phyloP scores from a whole-genome alignment of 176 grass and related monocot species.

The Musa acuminata region DNA sequence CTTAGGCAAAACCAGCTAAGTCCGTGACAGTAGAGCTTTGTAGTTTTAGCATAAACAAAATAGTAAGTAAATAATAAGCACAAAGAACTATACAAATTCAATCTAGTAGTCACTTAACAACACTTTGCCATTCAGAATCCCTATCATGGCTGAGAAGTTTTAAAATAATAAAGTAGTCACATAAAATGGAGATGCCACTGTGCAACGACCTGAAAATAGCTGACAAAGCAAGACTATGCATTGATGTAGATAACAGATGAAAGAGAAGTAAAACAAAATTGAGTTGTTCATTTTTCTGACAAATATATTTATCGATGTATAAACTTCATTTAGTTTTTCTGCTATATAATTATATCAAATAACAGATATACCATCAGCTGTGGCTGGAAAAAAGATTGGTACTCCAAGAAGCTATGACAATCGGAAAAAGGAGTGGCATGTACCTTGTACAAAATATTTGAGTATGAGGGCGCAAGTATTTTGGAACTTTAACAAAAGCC shows the following conservation, averaged over 20 bases:
- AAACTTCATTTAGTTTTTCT: background rate
- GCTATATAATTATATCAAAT: background rate
- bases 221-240: background rate
- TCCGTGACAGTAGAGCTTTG: too few relatives aligned
- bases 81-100: too few relatives aligned
- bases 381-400: background rate
- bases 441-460: slow-evolving; percentile 98
- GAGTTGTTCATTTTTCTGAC: background rate
- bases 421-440: background rate
- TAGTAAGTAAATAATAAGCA: too few relatives aligned
- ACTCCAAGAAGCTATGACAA: background rate
- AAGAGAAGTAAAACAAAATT: background rate
- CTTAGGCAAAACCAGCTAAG: too few relatives aligned
- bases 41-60: too few relatives aligned
- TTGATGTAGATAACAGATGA: background rate
- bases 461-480: slow-evolving; percentile 71
- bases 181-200: background rate
- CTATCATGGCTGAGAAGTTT: too few relatives aligned
- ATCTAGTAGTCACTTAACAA: too few relatives aligned
- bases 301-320: background rate
- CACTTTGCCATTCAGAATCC: too few relatives aligned
- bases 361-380: too few relatives aligned
- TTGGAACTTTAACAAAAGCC: slow-evolving; percentile 93
- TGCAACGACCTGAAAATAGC: background rate
- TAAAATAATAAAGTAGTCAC: background rate